Percentiles rank a stretch among this genome's conserved stretches.
Evolutionary conservation across 768 basidiomycete species (phyloP).

Genomic region (Suillus placidus): DNA sequence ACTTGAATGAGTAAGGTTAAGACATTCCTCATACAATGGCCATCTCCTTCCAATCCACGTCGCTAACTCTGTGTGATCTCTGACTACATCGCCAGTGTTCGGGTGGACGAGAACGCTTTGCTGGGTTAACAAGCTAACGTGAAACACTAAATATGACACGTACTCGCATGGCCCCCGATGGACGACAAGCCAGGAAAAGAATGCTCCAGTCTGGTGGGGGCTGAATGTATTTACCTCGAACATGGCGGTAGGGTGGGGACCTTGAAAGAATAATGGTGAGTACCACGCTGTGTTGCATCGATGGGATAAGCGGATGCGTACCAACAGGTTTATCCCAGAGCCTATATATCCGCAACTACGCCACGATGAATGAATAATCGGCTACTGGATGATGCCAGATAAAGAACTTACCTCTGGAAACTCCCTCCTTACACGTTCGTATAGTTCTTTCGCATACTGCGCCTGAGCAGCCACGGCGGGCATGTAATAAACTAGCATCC

Average conservation of each 20-base stretch:
- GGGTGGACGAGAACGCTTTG: conserved; percentile 70
- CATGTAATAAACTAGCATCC: conserved; percentile 61
- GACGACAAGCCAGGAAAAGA: conserved; percentile 70
- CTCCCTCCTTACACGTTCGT: conserved; percentile 61
- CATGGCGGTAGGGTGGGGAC: conserved; percentile 74
- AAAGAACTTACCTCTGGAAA: conserved; percentile 60
- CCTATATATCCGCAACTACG: conserved; percentile 59
- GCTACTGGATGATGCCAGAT: not conserved
- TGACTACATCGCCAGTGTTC: conserved; percentile 58
- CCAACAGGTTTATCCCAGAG: conserved; percentile 68
- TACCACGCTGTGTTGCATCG: not conserved
- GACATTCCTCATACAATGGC: conserved; percentile 50
- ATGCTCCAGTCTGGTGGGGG: conserved; percentile 68
- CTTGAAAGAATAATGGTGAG: conserved; percentile 25
- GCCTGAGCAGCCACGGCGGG: conserved; percentile 44
- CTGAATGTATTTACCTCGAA: conserved; percentile 70
- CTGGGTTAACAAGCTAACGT: conserved; percentile 3
- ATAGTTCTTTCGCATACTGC: conserved; percentile 54
- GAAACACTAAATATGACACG: conserved; percentile 29
- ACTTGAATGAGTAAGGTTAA: conserved; percentile 25
- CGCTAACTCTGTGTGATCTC: conserved; percentile 63
- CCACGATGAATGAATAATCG: conserved; percentile 2
- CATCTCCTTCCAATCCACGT: conserved; percentile 70
- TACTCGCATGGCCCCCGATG: conserved; percentile 74
- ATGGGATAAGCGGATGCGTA: conserved; percentile 26